Evolutionary conservation across 2,329 filamentous ascomycete genomes (phyloP).

Genomic region (Proliferodiscus dingleyae): DNA sequence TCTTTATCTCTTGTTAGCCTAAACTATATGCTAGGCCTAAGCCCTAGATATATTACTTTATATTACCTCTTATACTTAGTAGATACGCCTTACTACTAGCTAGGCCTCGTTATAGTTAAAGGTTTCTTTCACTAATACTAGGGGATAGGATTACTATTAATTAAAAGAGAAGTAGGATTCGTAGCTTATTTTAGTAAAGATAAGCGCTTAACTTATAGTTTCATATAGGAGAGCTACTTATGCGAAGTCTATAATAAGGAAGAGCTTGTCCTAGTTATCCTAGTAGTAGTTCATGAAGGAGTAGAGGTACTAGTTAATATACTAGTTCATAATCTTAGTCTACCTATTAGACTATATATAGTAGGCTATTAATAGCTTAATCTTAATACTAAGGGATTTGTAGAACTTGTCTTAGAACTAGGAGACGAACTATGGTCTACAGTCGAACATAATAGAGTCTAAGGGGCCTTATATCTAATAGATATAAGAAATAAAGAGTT

Average conservation of each 20-base stretch:
- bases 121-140: neutral
- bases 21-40: neutral
- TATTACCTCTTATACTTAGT: neutral
- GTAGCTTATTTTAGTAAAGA: too few species aligned
- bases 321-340: neutral
- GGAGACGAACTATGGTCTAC: neutral
- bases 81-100: neutral
- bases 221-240: too few species aligned
- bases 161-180: too few species aligned
- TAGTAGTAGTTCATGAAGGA: conserved; percentile 1
- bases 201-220: too few species aligned
- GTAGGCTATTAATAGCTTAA: too few species aligned
- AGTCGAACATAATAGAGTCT: neutral
- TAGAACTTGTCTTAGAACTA: neutral
- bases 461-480: neutral
- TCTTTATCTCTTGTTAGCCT: neutral
- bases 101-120: neutral
- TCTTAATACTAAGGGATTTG: too few species aligned
- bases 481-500: neutral
- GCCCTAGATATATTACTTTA: neutral
- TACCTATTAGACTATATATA: neutral
- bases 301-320: neutral
- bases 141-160: neutral
- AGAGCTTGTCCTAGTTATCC: neutral
- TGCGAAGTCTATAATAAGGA: neutral